These are phyloP conservation scores for Kurtzmaniella quercitrusa DNA, from an alignment of 1,139 yeast species.

Conservation along the genomic window DNA sequence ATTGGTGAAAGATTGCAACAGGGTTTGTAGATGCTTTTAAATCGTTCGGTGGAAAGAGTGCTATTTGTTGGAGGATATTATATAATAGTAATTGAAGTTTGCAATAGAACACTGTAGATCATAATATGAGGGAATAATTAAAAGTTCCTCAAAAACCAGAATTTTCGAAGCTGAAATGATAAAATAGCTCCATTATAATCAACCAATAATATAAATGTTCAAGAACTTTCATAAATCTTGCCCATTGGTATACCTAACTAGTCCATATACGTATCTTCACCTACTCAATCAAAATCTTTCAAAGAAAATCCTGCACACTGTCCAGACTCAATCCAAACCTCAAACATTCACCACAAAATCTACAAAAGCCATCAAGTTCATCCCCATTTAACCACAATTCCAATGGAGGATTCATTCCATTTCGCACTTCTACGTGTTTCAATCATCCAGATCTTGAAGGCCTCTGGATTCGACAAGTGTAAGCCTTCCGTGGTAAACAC, in stretches of 20 bases:
- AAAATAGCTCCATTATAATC: no score
- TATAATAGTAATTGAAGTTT: neutral
- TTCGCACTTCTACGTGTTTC: constrained; percentile 60
- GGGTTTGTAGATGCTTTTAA: constrained; percentile 41
- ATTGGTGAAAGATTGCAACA: constrained; percentile 85
- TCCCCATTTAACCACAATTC: neutral
- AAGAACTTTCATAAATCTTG: no score
- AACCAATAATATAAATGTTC: no score
- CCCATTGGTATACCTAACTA: no score
- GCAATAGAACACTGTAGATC: no score
- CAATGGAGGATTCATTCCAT: constrained; percentile 44
- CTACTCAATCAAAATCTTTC: no score
- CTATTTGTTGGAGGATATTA: no score
- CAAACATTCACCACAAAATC: neutral
- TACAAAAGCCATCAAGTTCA: neutral
- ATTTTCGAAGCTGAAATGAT: no score
- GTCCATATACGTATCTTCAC: no score
- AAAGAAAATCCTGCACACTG: neutral
- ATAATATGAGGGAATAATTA: no score
- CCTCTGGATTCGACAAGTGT: constrained; percentile 71
- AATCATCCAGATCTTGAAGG: constrained; percentile 61
- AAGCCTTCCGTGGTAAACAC: constrained; percentile 59
- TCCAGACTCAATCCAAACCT: neutral
- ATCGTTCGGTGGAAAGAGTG: neutral
- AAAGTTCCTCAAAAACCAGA: no score